These are phyloP conservation scores for Trichophyton schoenleinii DNA, from an alignment of 2,329 filamentous ascomycete genomes.

Conservation along the genomic window DNA sequence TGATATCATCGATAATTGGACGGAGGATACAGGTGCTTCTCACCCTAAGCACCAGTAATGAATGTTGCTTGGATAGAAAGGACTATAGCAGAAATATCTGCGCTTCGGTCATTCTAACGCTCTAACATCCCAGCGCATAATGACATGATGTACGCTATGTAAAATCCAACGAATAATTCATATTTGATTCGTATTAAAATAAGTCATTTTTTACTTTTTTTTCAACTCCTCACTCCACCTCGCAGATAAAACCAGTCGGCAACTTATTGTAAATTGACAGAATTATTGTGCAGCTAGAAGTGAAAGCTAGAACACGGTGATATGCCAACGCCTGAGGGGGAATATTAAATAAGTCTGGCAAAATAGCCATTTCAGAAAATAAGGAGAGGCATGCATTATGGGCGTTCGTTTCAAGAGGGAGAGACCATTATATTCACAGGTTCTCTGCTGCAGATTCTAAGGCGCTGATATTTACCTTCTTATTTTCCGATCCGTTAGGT, in stretches of 20 bases:
- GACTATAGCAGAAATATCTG: background rate
- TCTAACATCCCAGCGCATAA: background rate
- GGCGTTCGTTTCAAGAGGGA: background rate
- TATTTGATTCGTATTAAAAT: background rate
- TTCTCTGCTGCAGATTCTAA: conserved; percentile 13
- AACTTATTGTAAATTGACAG: background rate
- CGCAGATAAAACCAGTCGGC: background rate
- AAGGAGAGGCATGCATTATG: background rate
- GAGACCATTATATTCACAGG: conserved; percentile 4
- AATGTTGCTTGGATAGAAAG: background rate
- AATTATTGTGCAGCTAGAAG: background rate
- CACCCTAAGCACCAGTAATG: conserved; percentile 15
- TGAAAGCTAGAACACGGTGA: background rate
- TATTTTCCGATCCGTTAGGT: conserved; percentile 16
- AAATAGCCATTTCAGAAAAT: background rate
- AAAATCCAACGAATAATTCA: background rate
- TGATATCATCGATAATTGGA: conserved; percentile 26
- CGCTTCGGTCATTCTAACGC: background rate
- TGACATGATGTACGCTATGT: conserved; percentile 3
- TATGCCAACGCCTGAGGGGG: background rate
- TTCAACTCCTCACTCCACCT: background rate
- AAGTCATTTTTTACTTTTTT: background rate
- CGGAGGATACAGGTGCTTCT: conserved; percentile 31
- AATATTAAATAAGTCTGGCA: background rate
- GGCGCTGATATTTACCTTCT: conserved; percentile 14